These are phyloP conservation scores for Teratosphaeria gauchensis DNA, from an alignment of 2,329 filamentous ascomycete species.

Conservation along the genomic window DNA sequence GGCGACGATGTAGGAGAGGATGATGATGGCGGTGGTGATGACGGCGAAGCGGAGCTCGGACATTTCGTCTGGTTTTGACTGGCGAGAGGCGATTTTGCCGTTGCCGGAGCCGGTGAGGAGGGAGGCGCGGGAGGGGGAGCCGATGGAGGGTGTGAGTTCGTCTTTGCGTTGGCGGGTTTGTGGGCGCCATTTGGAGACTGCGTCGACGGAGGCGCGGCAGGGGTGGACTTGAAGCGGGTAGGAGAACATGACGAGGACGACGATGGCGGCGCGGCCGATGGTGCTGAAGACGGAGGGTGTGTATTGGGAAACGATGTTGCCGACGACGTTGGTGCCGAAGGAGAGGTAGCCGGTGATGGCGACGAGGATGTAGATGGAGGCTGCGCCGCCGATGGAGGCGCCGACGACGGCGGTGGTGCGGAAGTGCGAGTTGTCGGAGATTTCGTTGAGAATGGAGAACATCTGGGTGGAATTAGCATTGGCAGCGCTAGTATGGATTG, in stretches of 20 bases:
- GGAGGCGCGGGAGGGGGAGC: constrained; percentile 20
- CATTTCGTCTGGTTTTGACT: constrained; percentile 47
- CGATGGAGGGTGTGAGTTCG: constrained; percentile 19
- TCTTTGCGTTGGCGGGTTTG: constrained; percentile 5
- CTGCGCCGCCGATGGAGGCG: constrained; percentile 81
- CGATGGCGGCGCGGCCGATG: constrained; percentile 89
- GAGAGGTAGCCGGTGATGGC: constrained; percentile 93
- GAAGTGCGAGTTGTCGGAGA: constrained; percentile 70
- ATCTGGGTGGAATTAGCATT: constrained; percentile 49
- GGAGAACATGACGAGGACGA: constrained; percentile 90
- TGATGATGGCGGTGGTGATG: constrained; percentile 77
- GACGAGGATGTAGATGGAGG: constrained; percentile 77
- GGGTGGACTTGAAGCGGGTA: constrained; percentile 94
- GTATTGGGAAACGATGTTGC: constrained; percentile 93
- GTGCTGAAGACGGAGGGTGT: constrained; percentile 71
- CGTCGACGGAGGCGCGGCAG: constrained; percentile 88
- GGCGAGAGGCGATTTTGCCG: constrained; percentile 12
- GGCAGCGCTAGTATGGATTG: background rate
- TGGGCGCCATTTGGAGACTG: constrained; percentile 78
- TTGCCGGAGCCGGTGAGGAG: constrained; percentile 15
- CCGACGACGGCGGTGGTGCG: constrained; percentile 70
- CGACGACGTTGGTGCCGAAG: constrained; percentile 79
- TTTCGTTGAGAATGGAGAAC: constrained; percentile 97
- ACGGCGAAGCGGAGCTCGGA: constrained; percentile 80
- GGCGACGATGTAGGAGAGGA: constrained; percentile 75